Evolutionary conservation across 345 rosid species (phyloP).

Genomic region (Eucalyptus cloeziana): DNA sequence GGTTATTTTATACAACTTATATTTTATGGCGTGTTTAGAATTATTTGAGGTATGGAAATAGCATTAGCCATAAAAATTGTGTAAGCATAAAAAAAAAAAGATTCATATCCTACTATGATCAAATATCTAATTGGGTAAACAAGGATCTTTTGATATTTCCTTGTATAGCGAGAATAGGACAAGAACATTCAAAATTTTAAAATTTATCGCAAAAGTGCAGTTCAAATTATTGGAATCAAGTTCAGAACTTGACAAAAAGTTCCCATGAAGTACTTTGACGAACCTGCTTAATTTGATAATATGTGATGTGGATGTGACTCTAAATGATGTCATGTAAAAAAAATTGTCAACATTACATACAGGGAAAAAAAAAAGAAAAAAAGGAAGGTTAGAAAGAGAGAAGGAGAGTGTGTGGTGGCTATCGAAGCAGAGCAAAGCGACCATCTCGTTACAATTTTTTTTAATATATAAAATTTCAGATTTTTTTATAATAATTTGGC

Average conservation of each 20-base stretch:
- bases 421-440: neutral
- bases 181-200: neutral
- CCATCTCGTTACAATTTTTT: accelerated
- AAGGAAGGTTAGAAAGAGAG: neutral
- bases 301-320: neutral
- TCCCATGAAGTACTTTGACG: neutral
- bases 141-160: neutral
- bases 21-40: neutral
- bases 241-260: neutral
- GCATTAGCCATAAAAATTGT: neutral
- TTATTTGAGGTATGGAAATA: neutral
- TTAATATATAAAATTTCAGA: too few species aligned
- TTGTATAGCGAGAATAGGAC: neutral
- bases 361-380: neutral
- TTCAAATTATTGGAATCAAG: neutral
- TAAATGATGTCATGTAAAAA: neutral
- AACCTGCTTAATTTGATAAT: neutral
- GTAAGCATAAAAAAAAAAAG: neutral
- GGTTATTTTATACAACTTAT: neutral
- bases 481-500: neutral
- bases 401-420: accelerated
- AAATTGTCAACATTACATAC: neutral
- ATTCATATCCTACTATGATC: neutral
- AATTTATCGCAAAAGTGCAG: neutral
- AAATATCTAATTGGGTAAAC: neutral